Evolutionary conservation across 106 monocot species (phyloP).

Genomic region (Dendrobium chrysotoxum): DNA sequence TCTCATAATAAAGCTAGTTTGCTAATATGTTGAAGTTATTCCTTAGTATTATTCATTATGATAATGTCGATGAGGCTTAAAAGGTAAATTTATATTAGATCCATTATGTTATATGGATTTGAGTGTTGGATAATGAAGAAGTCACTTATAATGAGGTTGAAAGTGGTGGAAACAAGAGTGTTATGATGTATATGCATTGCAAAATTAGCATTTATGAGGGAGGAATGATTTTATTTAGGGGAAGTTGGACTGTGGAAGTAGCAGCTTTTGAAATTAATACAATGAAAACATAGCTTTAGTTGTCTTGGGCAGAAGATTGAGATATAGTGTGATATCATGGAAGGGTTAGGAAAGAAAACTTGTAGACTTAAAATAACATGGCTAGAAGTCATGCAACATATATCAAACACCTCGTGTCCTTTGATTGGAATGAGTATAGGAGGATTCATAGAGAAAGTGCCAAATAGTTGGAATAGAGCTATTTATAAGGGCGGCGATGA

Average conservation of each 20-base stretch:
- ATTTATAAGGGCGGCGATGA: not conserved
- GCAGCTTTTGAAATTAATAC: not conserved
- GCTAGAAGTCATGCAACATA: no score
- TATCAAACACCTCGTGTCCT: not conserved
- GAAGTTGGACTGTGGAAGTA: not conserved
- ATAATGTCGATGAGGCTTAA: not conserved
- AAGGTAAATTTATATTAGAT: not conserved
- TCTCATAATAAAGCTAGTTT: not conserved
- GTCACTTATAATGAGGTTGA: not conserved
- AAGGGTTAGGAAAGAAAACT: not conserved
- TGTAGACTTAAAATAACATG: no score
- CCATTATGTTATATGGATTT: not conserved
- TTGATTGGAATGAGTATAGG: not conserved
- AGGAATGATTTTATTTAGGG: not conserved
- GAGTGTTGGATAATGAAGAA: not conserved
- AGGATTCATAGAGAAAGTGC: not conserved
- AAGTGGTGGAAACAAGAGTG: not conserved
- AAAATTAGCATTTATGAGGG: not conserved
- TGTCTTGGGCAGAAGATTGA: not conserved
- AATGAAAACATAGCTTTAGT: not conserved
- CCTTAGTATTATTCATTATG: not conserved
- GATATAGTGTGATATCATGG: not conserved
- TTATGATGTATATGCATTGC: not conserved
- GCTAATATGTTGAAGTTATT: not conserved
- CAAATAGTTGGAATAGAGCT: not conserved